Base-by-base conservation (phyloP, 768 basidiomycete genomes). In the Mycena venus region DNA sequence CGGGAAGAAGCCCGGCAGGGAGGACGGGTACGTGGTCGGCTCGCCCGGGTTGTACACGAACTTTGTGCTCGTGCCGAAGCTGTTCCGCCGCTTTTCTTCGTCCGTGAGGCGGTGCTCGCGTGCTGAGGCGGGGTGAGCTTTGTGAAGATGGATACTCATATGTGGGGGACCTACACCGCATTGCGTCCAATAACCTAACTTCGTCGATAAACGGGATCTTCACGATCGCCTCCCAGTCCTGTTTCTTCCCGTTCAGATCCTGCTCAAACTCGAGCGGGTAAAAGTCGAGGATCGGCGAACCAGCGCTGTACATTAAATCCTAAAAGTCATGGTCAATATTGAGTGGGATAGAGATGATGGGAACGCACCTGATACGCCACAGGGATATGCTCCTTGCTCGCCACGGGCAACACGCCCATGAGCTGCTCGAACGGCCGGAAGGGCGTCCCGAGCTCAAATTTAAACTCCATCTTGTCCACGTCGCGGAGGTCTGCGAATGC, bases 181-280 rank as follows among this genome's bases (percentile, higher is more conserved):
- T 99, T 4, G 97, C 95, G 36, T 86, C 86, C 36, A 98, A 84
- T 25, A 99, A 82, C 63, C 96, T 88, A 14, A 84, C 77, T 82
- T 97, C 92, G 56, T 98, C 93, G 73, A 99, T 99, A 83, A 99
- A 99, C 0, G 98, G 98, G 77, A 99, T 99, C 85, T 99, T 99
- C 66, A 99, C 96, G 62, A 99, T 91, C 0, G 98, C 98, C 82
- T 99, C 98, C 98, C 98, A 99, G 29, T 99, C 98, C 77, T 94
- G 93, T 82, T 97, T 99, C 90, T 99, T 99, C 36, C 98, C 98
- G 77, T 99, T 99, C 80, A 98, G 84, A 85, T 99, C 98, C 76
- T 90, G 92, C 76, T 96, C 96, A 77, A 99, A 99, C 64, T 96
- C 93, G 19, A 87, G 76, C 3, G 98, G 98, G 82, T 99, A 99